Base-by-base conservation (phyloP, 345 rosid species). In the Acer campestre region DNA sequence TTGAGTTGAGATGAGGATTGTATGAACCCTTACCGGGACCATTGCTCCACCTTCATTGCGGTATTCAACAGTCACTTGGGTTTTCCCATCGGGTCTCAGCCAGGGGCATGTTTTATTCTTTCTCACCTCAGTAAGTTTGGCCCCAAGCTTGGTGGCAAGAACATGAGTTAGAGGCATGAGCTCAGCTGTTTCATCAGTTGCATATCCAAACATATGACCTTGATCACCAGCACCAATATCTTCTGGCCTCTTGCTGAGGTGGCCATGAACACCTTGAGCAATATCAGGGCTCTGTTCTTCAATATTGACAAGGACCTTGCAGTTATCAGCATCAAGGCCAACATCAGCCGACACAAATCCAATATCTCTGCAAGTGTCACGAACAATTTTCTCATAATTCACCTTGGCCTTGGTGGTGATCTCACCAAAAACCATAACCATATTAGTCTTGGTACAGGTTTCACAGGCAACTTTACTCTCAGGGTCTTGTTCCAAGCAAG, bases 11-110 rank as follows among this genome's bases (percentile, higher is more conserved):
- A 80, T 80, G 70, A 80, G 80, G n/a, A 80, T 61, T 0, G 83
- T 76, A 18, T 76, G 80, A 73, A 80, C 77, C 69, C 80, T 80
- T 12, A 56, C 55, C 2, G 83, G 83, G 23, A 80, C 80, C 83
- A 80, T 76, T 73, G 83, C 80, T 59, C 83, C 83, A 25, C 74
- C 80, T 13, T 80, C 83, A 23, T 80, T 80, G 20, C 25, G 42
- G 48, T 80, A 80, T 59, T 76, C 83, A 77, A 80, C 83, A 6
- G 80, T 80, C 64, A 80, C 80, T 46, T 76, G 83, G 23, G 83
- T 80, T 78, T 80, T 76, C 58, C 83, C 83, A 80, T 80, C 83
- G 12, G 83, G 83, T 72, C 80, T 80, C 48, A 76, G 74, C 80
- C 80, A 76, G 16, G 83, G 80, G 65, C 80, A 76, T 17, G 70